These are phyloP conservation scores for Symbiodinium pilosum DNA, from an alignment of 73 alveolate species.

Conservation along the genomic window DNA sequence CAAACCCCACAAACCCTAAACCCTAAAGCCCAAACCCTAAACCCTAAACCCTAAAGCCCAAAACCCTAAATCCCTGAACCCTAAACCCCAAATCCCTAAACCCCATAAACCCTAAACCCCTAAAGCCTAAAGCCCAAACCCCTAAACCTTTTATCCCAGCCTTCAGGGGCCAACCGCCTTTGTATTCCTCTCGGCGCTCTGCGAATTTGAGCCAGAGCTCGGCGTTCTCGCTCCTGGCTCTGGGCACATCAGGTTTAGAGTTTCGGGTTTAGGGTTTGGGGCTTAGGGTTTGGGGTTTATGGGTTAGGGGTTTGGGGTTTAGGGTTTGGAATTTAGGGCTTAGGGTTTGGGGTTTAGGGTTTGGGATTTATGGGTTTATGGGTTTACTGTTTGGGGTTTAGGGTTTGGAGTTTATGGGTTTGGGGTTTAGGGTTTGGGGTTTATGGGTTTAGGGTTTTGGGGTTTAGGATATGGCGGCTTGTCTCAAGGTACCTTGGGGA, in stretches of 20 bases:
- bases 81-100: too few species aligned
- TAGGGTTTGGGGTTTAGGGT: too few species aligned
- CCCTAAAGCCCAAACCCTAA: neutral
- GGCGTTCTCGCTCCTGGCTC: conserved; percentile 1
- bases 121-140: neutral
- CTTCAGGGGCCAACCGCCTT: conserved; percentile 19
- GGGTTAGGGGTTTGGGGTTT: neutral
- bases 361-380: too few species aligned
- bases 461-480: too few species aligned
- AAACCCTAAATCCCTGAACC: neutral
- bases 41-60: neutral
- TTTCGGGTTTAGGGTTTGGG: neutral
- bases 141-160: neutral
- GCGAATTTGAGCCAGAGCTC: neutral
- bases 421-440: too few species aligned
- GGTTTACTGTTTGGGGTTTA: too few species aligned
- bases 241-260: neutral
- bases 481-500: too few species aligned
- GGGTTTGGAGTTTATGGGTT: too few species aligned
- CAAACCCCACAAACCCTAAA: neutral
- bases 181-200: conserved; percentile 16
- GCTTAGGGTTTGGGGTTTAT: neutral
- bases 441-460: too few species aligned
- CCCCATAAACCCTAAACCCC: too few species aligned
- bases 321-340: too few species aligned